Evolutionary conservation across 2,329 filamentous ascomycete species (phyloP).

Genomic region (Thielaviopsis ethacetica): DNA sequence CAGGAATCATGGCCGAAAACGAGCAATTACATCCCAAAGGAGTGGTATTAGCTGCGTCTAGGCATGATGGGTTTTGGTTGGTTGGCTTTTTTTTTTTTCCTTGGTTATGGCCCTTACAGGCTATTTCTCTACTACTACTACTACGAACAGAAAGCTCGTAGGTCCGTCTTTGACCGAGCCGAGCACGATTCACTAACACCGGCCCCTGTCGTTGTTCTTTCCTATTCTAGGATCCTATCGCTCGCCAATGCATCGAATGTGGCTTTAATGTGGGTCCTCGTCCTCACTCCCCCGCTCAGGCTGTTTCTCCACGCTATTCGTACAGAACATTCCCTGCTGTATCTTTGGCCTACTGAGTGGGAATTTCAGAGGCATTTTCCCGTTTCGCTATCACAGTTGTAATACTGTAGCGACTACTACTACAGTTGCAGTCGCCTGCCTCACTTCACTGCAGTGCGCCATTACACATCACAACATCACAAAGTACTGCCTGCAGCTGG

Average conservation of each 20-base stretch:
- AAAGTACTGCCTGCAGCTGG: too few species aligned
- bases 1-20: neutral
- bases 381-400: too few species aligned
- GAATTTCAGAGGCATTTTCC: neutral
- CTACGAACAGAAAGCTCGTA: neutral
- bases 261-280: constrained; percentile 52
- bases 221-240: constrained; percentile 2
- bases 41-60: neutral
- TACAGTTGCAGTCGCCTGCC: too few species aligned
- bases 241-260: constrained; percentile 67
- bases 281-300: constrained; percentile 5
- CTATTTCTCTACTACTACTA: too few species aligned
- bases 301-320: neutral
- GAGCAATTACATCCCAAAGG: neutral
- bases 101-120: neutral
- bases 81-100: neutral
- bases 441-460: too few species aligned
- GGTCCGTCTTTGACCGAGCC: constrained; percentile 5
- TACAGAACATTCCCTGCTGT: neutral
- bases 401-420: too few species aligned
- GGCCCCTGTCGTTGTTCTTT: neutral
- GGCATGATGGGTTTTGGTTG: neutral
- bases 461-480: too few species aligned
- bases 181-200: constrained; percentile 5
- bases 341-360: neutral